These are phyloP conservation scores for Luvunga scandens DNA, from an alignment of 345 rosid species.

Conservation along the genomic window DNA sequence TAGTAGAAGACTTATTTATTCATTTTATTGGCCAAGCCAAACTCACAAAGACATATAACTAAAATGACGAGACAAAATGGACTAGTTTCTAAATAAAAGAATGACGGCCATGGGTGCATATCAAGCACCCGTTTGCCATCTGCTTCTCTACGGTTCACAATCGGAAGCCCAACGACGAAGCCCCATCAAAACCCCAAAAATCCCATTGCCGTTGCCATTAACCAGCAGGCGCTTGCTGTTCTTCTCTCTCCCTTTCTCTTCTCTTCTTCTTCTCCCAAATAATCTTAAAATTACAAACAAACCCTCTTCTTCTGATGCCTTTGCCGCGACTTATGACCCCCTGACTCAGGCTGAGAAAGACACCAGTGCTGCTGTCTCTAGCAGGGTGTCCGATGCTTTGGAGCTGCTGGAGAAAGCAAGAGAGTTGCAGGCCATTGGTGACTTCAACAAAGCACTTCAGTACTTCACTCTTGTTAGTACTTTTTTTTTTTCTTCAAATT, in stretches of 20 bases:
- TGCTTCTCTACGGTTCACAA: conserved; percentile 17
- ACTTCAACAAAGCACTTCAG: conserved; percentile 45
- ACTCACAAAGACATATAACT: background rate
- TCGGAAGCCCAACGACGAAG: background rate
- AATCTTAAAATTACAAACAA: background rate
- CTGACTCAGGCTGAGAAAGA: conserved; percentile 33
- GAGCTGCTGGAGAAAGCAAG: conserved; percentile 45
- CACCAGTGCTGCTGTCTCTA: conserved; percentile 25
- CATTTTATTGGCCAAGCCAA: too few relatives aligned
- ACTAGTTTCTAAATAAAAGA: background rate
- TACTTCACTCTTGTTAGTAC: conserved; percentile 45
- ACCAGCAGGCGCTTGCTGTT: conserved; percentile 35
- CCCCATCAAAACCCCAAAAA: conserved; percentile 15
- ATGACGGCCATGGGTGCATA: conserved; percentile 26
- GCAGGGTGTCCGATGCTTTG: conserved; percentile 43
- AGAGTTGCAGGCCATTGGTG: conserved; percentile 55
- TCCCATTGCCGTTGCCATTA: background rate
- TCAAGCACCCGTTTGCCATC: conserved; percentile 35
- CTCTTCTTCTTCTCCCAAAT: conserved; percentile 6
- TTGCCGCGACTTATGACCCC: conserved; percentile 40
- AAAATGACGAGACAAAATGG: background rate
- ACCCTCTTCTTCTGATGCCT: conserved; percentile 14
- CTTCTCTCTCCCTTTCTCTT: conserved; percentile 33
- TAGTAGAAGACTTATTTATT: too few relatives aligned
- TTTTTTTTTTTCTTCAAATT: background rate